Evolutionary conservation across 495 filamentous ascomycete genomes (phyloP), one percentile per base, ranked within the genome.

Genomic region (Cercophora scortea): DNA sequence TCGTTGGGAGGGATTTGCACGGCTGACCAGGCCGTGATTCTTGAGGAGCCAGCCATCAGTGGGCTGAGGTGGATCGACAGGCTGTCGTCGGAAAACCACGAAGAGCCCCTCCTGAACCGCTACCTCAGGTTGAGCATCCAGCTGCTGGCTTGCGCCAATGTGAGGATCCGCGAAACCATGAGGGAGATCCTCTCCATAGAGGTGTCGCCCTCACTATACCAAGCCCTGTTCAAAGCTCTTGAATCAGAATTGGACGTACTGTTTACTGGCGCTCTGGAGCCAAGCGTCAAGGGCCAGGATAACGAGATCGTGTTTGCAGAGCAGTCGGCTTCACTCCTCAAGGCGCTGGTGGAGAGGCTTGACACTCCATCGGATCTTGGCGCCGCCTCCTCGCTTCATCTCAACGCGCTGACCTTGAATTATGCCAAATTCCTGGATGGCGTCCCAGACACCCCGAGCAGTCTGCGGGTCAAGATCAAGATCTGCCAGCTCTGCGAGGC

Each of bases 1-100:
- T 83, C 81, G 3, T 68, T 85, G 35, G 82, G 80, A n/a, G 82
- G 82, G 5, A 74, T 77, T 47, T 85, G 82, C 61, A 82, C 81
- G n/a, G 79, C 82, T 5, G 77, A 82, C 50, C 75, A 79, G 56
- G 71, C 74, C 49, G 57, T 70, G 47, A 61, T 69, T 35, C 59
- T 73, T 12, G 81, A 83, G 51, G 82, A 85, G 49, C 66, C 77
- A 32, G 69, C 75, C 6, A 64, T 82, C 42, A 71, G 74, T 16
- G 80, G 80, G 13, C 61, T 84, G 8, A 69, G 71, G 50, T 85
- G 82, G 82, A 85, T 85, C 52, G 80, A 83, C 61, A 69, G 79
- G 34, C 62, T 82, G 19, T 75, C 78, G 10, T 74, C 77, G 7
- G 82, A 82, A 38, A 77, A 73, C 42, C 70, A 77, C 56, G 78